phyloP scores from a whole-genome alignment of 768 basidiomycete species.

The Suillus subaureus region DNA sequence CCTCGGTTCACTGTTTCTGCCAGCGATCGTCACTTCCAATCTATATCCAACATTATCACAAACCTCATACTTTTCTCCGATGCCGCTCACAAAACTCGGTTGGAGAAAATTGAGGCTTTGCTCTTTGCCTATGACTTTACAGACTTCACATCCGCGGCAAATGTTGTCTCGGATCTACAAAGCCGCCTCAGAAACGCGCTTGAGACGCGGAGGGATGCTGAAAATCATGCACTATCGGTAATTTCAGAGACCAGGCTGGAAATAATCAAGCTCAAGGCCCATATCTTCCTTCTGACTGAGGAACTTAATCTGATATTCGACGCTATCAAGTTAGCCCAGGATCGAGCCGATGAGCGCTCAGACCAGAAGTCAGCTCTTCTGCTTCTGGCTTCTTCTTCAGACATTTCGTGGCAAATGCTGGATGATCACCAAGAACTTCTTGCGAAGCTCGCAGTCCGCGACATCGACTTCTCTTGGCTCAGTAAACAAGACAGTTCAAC shows the following conservation, averaged over 20 bases:
- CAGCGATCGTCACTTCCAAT: slow-evolving; percentile 77
- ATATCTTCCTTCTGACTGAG: slow-evolving; percentile 71
- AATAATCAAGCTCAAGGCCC: slow-evolving; percentile 67
- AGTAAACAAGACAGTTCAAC: slow-evolving; percentile 88
- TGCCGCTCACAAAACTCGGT: slow-evolving; percentile 74
- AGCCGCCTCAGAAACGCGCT: slow-evolving; percentile 64
- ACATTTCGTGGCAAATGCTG: slow-evolving; percentile 93
- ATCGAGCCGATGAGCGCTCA: slow-evolving; percentile 62
- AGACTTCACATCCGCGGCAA: slow-evolving; percentile 69
- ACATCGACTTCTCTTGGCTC: slow-evolving; percentile 80
- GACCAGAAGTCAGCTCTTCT: slow-evolving; percentile 82
- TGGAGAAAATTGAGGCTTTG: slow-evolving; percentile 79
- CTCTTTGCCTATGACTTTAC: slow-evolving; percentile 89
- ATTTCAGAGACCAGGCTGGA: slow-evolving; percentile 51
- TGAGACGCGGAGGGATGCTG: slow-evolving; percentile 49
- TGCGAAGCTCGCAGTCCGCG: slow-evolving; percentile 82
- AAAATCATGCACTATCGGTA: slow-evolving; percentile 32
- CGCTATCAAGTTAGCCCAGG: slow-evolving; percentile 81
- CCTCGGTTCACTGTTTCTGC: slow-evolving; percentile 89
- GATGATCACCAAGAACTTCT: slow-evolving; percentile 71
- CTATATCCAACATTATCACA: slow-evolving; percentile 85
- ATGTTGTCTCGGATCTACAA: slow-evolving; percentile 74
- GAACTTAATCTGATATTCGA: slow-evolving; percentile 86
- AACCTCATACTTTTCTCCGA: slow-evolving; percentile 90
- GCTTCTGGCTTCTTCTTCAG: slow-evolving; percentile 77